A percentile compares a stretch with the other conserved stretches of the same genome.
phyloP scores from a whole-genome alignment of 2,329 filamentous ascomycete genomes.

The Beauveria asiatica region DNA sequence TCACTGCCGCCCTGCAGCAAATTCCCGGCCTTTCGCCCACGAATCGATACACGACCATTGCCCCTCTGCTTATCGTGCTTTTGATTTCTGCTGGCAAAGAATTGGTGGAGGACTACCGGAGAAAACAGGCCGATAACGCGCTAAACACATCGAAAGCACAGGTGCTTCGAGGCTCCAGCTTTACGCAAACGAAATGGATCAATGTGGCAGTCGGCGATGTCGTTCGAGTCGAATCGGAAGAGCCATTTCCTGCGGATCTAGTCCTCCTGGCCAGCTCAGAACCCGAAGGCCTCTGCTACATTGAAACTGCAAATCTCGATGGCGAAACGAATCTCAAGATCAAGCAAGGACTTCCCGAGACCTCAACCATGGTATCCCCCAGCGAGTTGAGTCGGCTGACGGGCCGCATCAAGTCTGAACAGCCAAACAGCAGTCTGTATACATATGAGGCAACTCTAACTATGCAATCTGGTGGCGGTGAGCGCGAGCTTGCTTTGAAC shows the following conservation, averaged over 20 bases:
- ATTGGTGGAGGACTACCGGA: conserved; percentile 83
- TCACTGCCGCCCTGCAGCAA: conserved; percentile 89
- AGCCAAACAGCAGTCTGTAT: conserved; percentile 96
- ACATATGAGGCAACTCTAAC: conserved; percentile 96
- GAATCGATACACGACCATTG: conserved; percentile 92
- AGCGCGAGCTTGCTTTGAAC: conserved; percentile 82
- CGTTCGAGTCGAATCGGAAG: conserved; percentile 84
- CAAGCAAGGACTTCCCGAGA: conserved; percentile 94
- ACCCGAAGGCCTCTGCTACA: conserved; percentile 95
- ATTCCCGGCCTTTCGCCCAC: conserved; percentile 93
- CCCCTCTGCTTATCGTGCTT: conserved; percentile 81
- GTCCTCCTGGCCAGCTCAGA: conserved; percentile 91
- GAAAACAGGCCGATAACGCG: conserved; percentile 76
- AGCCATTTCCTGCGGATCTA: conserved; percentile 89
- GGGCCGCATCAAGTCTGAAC: conserved; percentile 84
- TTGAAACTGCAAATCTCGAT: conserved; percentile 95
- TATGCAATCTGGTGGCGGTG: conserved; percentile 79
- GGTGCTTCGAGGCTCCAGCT: conserved; percentile 73
- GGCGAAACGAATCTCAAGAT: conserved; percentile 98
- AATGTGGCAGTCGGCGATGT: conserved; percentile 90
- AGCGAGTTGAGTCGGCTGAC: conserved; percentile 77
- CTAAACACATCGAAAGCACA: conserved; percentile 82
- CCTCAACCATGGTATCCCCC: conserved; percentile 75
- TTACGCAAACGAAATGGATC: conserved; percentile 86
- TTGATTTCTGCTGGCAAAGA: conserved; percentile 95